Base-by-base conservation (phyloP, 371 early-diverging fungal species). In the Encephalitozoon romaleae region DNA sequence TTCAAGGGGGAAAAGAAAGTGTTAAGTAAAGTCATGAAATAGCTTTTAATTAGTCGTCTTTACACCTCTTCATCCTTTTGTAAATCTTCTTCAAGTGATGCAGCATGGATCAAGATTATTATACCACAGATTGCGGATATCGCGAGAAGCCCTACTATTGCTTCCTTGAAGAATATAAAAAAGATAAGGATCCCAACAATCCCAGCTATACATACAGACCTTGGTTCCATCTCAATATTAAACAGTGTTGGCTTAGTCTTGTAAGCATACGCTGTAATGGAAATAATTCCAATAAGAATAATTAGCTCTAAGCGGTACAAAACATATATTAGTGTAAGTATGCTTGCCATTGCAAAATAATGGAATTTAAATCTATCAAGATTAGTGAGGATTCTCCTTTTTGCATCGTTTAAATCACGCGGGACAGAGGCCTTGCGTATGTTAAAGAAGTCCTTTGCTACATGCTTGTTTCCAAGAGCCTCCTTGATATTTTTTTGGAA, bases 361-460 rank as follows among this genome's bases (percentile, higher is more conserved):
- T 52, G 59, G 34, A 45, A 55, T 30, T 43, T 53, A 54, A 54
- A 71, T 32, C 55, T 71, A 30, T 55, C 59, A 8, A 71, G 45
- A 54, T 71, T 71, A 12, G 18, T 18, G 25, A 43, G 32, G 2
- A 71, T 26, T 15, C 55, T 71, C 32, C 45, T 59, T 43, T 55
- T 54, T 26, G 71, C 55, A 28, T 30, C 45, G 11, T 59, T 59
- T 8, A 21, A 25, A 11, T 39, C 30, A 2, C 8, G n/a, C 9
- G 71, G 71, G 25, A 71, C 23, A 15, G 63, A 53, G 45, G 63
- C 34, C 12, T 43, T 71, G 9, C 47, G 39, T 32, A 71, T 45
- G 43, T 43, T 54, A 23, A 71, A 54, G 34, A 71, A 71, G 28
- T 71, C 71, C 43, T 42, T 53, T 23, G 55, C 32, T 23, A 34